phyloP scores from a whole-genome alignment of 2,329 filamentous ascomycete species.

The Paraconiothyrium brasiliense region DNA sequence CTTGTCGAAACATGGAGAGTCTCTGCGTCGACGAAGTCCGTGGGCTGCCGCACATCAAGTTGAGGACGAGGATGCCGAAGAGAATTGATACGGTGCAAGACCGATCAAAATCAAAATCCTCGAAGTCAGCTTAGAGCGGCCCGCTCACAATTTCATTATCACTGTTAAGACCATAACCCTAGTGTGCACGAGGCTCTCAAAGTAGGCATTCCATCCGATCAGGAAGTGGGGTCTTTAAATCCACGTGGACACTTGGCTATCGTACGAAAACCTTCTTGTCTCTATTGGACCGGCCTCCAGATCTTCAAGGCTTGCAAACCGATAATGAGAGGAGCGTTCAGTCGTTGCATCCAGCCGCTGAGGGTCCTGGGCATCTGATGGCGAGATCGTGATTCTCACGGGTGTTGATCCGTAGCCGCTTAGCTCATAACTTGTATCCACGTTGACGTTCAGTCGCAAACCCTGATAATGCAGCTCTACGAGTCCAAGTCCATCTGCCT shows the following conservation, averaged over 20 bases:
- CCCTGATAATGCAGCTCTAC: slow-evolving; percentile 8
- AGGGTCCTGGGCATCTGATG: background rate
- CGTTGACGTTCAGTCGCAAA: background rate
- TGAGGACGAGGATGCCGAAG: slow-evolving; percentile 34
- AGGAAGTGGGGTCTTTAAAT: slow-evolving; percentile 29
- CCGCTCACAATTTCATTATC: background rate
- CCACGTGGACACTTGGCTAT: slow-evolving; percentile 6
- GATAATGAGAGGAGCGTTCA: background rate
- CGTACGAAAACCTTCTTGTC: background rate
- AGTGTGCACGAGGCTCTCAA: background rate
- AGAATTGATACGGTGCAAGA: background rate
- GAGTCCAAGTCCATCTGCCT: background rate
- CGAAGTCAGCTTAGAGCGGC: too few relatives aligned
- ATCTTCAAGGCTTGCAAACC: background rate
- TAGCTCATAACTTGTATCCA: slow-evolving; percentile 1
- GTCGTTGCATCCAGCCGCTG: background rate
- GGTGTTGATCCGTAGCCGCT: slow-evolving; percentile 5
- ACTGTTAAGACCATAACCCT: background rate
- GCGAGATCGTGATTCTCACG: slow-evolving; percentile 1
- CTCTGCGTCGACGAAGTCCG: slow-evolving; percentile 48
- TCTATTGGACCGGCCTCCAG: background rate
- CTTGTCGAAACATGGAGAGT: slow-evolving; percentile 44
- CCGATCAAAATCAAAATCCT: background rate
- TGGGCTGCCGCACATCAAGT: slow-evolving; percentile 52
- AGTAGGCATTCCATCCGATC: slow-evolving; percentile 24